Conservation (phyloP, 1,284 basidiomycete genomes). For the Puccinia polysora region DNA sequence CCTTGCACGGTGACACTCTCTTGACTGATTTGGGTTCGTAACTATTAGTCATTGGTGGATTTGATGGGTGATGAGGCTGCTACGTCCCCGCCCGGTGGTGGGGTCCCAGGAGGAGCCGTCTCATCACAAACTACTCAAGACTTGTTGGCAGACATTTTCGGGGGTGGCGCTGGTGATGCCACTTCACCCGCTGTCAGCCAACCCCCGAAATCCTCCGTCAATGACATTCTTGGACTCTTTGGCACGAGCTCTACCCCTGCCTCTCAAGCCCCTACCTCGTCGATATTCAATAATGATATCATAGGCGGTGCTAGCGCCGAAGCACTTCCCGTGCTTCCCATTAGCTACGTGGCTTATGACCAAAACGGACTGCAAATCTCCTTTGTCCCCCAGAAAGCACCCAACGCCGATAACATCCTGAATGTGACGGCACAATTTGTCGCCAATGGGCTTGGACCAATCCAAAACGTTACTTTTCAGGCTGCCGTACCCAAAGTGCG, state of each 20-base stretch:
- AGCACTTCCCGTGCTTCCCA: conserved; percentile 24
- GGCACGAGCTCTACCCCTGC: conserved; percentile 57
- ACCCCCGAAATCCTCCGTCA: conserved; percentile 61
- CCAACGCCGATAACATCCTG: conserved; percentile 74
- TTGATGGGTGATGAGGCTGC: conserved; percentile 69
- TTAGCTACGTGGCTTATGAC: conserved; percentile 81
- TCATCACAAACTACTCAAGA: conserved; percentile 72
- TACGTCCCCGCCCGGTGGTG: conserved; percentile 50
- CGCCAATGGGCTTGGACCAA: conserved; percentile 59
- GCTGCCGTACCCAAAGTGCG: conserved; percentile 91
- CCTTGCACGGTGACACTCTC: not conserved
- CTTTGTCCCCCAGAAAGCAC: conserved; percentile 75
- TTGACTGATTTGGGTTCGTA: conserved; percentile 13
- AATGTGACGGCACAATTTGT: conserved; percentile 87
- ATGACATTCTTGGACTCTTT: conserved; percentile 90
- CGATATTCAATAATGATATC: conserved; percentile 40
- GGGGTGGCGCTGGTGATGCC: conserved; percentile 56
- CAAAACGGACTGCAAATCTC: conserved; percentile 84
- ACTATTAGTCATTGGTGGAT: conserved; percentile 60
- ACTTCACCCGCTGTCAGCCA: conserved; percentile 56
- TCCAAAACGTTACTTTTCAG: conserved; percentile 77
- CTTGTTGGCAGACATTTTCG: conserved; percentile 89
- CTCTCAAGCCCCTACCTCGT: conserved; percentile 51
- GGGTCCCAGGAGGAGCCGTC: conserved; percentile 49
- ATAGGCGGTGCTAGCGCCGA: conserved; percentile 4